Base-by-base conservation (phyloP, 176 grass and related monocot species). In the Eragrostis nindensis region DNA sequence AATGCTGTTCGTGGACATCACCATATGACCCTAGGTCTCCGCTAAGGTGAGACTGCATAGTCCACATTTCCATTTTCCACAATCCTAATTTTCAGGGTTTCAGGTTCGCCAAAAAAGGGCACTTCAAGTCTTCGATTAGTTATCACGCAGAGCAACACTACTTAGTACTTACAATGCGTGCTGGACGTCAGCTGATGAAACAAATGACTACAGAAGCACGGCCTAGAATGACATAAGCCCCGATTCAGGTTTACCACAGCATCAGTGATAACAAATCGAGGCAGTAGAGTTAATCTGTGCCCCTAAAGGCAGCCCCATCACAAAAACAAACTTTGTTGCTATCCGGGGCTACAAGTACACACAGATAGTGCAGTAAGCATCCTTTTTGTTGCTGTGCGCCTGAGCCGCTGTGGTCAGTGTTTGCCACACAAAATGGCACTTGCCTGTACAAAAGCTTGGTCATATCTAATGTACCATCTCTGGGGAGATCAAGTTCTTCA, bases 371-470 rank as follows among this genome's bases (percentile, higher is more conserved):
- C 16, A 6, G 38, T 64, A 65, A 49, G 26, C 80, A 36, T 39
- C 64, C 22, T 55, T 67, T 50, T 32, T 5, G 25, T 39, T 56
- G 47, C 18, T 47, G 41, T 14, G 9, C n/a, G n/a, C n/a, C n/a
- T n/a, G n/a, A n/a, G n/a, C 67, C n/a, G 2, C 13, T 4, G 49
- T 78, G 67, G 74, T 36, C 29, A 79, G 29, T 36, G n/a, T 38
- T 80, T 25, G 32, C 69, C 75, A 84, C 62, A 73, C 50, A 87
- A 78, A 72, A 77, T 48, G 65, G 11, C 38, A 9, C 65, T 72
- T 56, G 2, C 79, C 79, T 78, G 59, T 81, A 75, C n/a, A 68
- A 9, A 70, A 8, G 9, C 27, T 27, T 41, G 19, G 5, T 5
- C 39, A 17, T 55, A 25, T 54, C 32, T 62, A 46, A 36, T 5